Conservation (phyloP, 129 eudicot genomes). For the Lactuca sativa region DNA sequence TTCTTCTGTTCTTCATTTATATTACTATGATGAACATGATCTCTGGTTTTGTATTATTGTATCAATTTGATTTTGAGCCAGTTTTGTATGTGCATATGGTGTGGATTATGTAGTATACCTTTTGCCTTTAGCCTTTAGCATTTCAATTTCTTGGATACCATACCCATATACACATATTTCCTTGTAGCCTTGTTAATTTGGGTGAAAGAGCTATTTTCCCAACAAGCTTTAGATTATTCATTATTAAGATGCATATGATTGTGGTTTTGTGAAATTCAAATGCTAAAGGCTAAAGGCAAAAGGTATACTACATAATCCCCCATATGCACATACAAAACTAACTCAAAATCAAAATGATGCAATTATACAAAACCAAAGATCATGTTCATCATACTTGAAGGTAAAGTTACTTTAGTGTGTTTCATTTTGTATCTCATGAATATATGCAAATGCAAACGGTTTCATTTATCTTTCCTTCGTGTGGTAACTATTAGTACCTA, state of each 20-base stretch:
- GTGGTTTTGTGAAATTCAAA: background rate
- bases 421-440: slow-evolving; percentile 8
- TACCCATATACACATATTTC: background rate
- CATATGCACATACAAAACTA: background rate
- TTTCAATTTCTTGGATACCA: background rate
- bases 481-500: background rate
- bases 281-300: background rate
- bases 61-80: background rate
- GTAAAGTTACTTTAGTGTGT: background rate
- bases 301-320: background rate
- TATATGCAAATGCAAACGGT: slow-evolving; percentile 4
- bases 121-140: background rate
- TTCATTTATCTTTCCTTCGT: background rate
- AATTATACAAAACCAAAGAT: background rate
- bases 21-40: background rate
- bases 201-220: background rate
- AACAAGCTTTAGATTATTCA: background rate
- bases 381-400: background rate
- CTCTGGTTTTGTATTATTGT: background rate
- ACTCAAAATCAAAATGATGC: slow-evolving; percentile 1
- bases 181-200: background rate
- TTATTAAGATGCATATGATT: background rate
- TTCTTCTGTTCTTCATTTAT: background rate
- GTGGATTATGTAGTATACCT: background rate
- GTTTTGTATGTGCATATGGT: background rate